Evolutionary conservation across 2,329 filamentous ascomycete genomes (phyloP), one percentile per base, ranked within the genome.

Genomic region (Cercospora zeina): DNA sequence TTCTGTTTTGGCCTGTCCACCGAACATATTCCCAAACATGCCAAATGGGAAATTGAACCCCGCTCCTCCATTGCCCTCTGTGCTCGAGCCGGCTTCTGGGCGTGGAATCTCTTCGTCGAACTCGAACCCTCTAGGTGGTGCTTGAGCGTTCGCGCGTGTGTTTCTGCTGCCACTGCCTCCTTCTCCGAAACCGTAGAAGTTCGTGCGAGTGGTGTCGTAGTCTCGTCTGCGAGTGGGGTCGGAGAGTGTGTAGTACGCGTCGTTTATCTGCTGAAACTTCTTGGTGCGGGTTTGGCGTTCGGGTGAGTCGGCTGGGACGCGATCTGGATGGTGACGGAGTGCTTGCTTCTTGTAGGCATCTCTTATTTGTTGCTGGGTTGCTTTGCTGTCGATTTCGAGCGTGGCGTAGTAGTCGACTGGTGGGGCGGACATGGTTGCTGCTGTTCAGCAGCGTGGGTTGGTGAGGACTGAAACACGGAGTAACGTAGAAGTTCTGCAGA

Each of bases 301-400:
- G 37, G 93, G 91, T 4, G 91, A 93, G 77, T 92, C 87, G 67
- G 85, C 79, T 30, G 92, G 83, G 42, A 99, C 91, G 63, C 95
- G 90, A 76, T 99, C 95, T 1, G 93, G 93, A 76, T 97, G 93
- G 67, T 90, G 92, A 78, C 95, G 96, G 50, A 97, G 82, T 4
- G 93, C 93, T 71, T 90, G 90, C 63, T 89, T 89, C 76, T 99
- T 99, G 82, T 97, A 99, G 55, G 93, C 95, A 82, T 91, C 89
- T 70, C 93, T 89, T 73, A 99, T 88, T 75, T 97, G 89, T 72
- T 92, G 87, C 62, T 87, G 85, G 0, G 87, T 89, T 34, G 93
- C 92, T 69, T 83, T 88, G 36, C 90, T 84, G 56, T 71, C 65
- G 67, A 76, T 60, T 59, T 74, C 70, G 34, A 76, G 73, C 5